phyloP scores from a whole-genome alignment of 371 early-diverging fungal genomes.

The Mucor irregularis region DNA sequence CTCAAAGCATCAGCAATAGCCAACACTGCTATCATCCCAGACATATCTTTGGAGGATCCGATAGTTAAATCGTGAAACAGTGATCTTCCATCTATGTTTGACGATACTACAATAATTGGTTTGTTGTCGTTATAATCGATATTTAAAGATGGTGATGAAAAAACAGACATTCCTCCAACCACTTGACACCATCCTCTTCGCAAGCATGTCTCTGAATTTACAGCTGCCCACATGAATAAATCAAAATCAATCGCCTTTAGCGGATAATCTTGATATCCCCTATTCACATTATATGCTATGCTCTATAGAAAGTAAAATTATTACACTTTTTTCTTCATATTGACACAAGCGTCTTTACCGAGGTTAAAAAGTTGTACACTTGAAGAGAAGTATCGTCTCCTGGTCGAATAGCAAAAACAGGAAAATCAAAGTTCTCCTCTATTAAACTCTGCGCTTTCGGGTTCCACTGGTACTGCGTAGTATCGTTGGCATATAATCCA shows the following conservation, averaged over 20 bases:
- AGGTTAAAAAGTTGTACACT: constrained; percentile 35
- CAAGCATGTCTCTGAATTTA: constrained; percentile 67
- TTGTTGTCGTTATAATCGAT: constrained; percentile 57
- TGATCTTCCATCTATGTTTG: constrained; percentile 67
- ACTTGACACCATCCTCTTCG: constrained; percentile 74
- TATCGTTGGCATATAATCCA: constrained; percentile 65
- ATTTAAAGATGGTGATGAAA: constrained; percentile 63
- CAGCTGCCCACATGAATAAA: constrained; percentile 74
- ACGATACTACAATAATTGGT: constrained; percentile 67
- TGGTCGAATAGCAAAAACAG: constrained; percentile 66
- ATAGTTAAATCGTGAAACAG: constrained; percentile 68
- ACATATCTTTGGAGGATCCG: constrained; percentile 52
- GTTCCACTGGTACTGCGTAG: constrained; percentile 67
- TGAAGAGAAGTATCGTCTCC: constrained; percentile 37
- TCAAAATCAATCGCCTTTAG: constrained; percentile 71
- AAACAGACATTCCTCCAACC: constrained; percentile 72
- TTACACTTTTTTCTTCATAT: background rate
- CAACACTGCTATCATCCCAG: constrained; percentile 65
- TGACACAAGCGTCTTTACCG: constrained; percentile 12
- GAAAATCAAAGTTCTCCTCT: constrained; percentile 58
- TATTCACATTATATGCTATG: constrained; percentile 45
- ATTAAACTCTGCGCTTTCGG: constrained; percentile 64
- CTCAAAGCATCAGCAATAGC: constrained; percentile 75
- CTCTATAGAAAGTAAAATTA: constrained; percentile 36
- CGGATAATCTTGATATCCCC: constrained; percentile 58